Percentiles rank a stretch among this genome's conserved stretches.
phyloP scores from a whole-genome alignment of 2,329 filamentous ascomycete species.

The Mycosphaerelloides madeirae region DNA sequence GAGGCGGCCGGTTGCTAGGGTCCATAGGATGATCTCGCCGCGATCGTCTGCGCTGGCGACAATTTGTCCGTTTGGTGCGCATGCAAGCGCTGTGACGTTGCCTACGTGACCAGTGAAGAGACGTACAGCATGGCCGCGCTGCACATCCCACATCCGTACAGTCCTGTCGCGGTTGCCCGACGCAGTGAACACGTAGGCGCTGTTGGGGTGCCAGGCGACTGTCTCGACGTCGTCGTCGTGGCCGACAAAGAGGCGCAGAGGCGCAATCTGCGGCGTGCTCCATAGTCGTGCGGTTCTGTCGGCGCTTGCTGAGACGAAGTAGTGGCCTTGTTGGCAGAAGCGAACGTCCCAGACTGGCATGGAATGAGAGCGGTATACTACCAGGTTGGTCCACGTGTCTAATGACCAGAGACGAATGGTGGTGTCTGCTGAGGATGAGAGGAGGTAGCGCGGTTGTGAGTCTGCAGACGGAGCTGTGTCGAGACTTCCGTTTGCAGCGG shows the following conservation, averaged over 20 bases:
- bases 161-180: constrained; percentile 75
- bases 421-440: constrained; percentile 83
- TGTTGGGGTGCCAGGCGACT: constrained; percentile 92
- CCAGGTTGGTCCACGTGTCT: constrained; percentile 85
- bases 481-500: constrained; percentile 35
- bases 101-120: constrained; percentile 90
- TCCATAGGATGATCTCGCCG: constrained; percentile 92
- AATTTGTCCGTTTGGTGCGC: constrained; percentile 80
- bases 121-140: constrained; percentile 78
- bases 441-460: constrained; percentile 65
- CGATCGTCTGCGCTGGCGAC: constrained; percentile 86
- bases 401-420: constrained; percentile 90
- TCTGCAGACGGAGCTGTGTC: constrained; percentile 37
- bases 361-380: constrained; percentile 89
- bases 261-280: constrained; percentile 87
- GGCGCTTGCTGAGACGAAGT: constrained; percentile 82
- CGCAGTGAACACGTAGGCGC: constrained; percentile 86
- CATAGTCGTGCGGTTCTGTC: constrained; percentile 89
- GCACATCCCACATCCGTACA: constrained; percentile 95
- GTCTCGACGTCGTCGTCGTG: constrained; percentile 91
- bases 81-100: constrained; percentile 78
- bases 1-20: constrained; percentile 76
- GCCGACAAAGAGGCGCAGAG: constrained; percentile 80
- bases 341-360: constrained; percentile 81
- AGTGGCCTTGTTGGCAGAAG: constrained; percentile 92